Conservation (phyloP, 148 eudicot genomes). For the Pharnaceum exiguum region DNA sequence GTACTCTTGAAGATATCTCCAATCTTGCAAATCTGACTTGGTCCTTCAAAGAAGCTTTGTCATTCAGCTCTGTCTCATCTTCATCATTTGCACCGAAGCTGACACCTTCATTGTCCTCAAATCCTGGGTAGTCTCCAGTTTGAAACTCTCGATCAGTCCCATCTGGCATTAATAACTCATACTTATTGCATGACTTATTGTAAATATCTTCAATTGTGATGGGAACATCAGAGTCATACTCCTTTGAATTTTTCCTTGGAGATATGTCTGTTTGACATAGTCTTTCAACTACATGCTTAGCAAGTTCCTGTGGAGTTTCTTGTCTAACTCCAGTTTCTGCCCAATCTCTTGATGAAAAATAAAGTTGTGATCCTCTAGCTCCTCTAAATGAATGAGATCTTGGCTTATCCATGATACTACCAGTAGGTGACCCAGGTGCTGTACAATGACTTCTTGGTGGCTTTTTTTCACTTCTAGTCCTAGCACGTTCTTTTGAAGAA, state of each 20-base stretch:
- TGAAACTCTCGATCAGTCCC: slow-evolving; percentile 15
- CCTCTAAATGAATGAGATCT: slow-evolving; percentile 49
- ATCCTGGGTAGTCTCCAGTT: slow-evolving; percentile 20
- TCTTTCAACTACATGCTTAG: slow-evolving; percentile 80
- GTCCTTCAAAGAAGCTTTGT: slow-evolving; percentile 44
- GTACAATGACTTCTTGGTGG: slow-evolving; percentile 55
- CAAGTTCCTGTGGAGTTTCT: slow-evolving; percentile 68
- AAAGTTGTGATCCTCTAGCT: slow-evolving; percentile 31
- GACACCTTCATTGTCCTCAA: slow-evolving; percentile 10
- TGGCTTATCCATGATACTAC: slow-evolving; percentile 51
- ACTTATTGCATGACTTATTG: slow-evolving; percentile 29
- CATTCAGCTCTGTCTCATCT: slow-evolving; percentile 48
- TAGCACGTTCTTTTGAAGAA: slow-evolving; percentile 25
- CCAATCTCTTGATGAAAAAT: slow-evolving; percentile 43
- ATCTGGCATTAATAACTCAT: slow-evolving; percentile 23
- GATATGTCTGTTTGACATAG: slow-evolving; percentile 53
- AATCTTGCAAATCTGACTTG: slow-evolving; percentile 29
- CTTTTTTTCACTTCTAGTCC: slow-evolving; percentile 29
- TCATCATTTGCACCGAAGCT: slow-evolving; percentile 15
- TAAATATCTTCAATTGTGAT: slow-evolving; percentile 82
- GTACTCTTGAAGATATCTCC: slow-evolving; percentile 41
- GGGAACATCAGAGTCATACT: slow-evolving; percentile 52
- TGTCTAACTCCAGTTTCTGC: slow-evolving; percentile 44
- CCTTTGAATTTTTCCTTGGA: slow-evolving; percentile 34
- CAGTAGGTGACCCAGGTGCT: slow-evolving; percentile 48